Conservation (phyloP, 1,284 basidiomycete species). For the Dichomitus squalens region DNA sequence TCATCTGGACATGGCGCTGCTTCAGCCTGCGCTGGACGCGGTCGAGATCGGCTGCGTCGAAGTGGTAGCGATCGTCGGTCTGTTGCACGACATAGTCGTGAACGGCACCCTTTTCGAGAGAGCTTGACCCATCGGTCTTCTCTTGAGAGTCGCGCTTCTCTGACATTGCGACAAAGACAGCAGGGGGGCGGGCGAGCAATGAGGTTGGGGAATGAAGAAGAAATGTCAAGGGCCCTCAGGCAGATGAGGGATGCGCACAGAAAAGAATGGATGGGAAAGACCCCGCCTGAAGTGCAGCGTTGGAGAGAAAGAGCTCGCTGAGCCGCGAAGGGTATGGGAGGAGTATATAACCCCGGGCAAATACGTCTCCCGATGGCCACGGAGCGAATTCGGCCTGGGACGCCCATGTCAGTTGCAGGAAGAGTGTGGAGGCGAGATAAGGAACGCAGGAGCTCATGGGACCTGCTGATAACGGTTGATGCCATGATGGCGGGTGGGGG, state of each 20-base stretch:
- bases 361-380: not conserved
- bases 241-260: not conserved
- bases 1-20: constrained; percentile 77
- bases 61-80: constrained; percentile 33
- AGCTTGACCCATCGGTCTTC: constrained; percentile 23
- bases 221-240: not conserved
- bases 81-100: constrained; percentile 31
- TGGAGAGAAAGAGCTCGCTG: constrained; percentile 14
- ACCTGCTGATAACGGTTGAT: too few relatives aligned
- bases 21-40: constrained; percentile 63
- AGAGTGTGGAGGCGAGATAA: constrained; percentile 15
- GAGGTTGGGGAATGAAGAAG: not conserved
- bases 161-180: constrained; percentile 11
- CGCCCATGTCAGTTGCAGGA: too few relatives aligned
- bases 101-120: constrained; percentile 36
- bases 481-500: too few relatives aligned
- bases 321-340: not conserved
- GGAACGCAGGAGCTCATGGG: not conserved
- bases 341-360: constrained; percentile 8
- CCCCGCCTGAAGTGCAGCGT: constrained; percentile 13
- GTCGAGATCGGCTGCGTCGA: constrained; percentile 62
- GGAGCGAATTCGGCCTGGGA: constrained; percentile 1
- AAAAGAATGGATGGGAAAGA: constrained; percentile 12
- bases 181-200: not conserved
- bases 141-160: constrained; percentile 17